Evolutionary conservation across 805 yeast genomes (phyloP), one percentile per base, ranked within the genome.

Genomic region (Sporopachydermia quercuum): DNA sequence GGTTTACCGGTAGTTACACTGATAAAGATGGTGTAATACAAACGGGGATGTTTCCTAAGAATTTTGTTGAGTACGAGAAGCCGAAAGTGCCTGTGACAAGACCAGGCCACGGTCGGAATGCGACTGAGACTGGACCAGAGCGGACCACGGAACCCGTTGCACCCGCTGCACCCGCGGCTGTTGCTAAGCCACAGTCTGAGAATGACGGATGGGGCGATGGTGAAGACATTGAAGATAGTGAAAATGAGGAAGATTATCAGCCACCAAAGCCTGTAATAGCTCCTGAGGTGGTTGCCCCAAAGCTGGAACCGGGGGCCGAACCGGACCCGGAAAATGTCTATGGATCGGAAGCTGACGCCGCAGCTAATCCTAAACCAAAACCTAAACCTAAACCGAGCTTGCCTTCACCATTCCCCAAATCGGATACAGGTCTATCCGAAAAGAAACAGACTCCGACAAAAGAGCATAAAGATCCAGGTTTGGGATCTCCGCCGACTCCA

Each of bases 41-140:
- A 36, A 58, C 70, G 15, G 98, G 98, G 4, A 77, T 87, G 62
- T 91, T 91, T 50, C 98, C 98, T 3, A 74, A 71, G 54, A 76
- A 74, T 52, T 89, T 84, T 61, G 97, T 89, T 3, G 73, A 72
- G 38, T 41, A 18, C 39, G 41, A 45, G 14, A 42, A 46, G 11
- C 40, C 37, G 1, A 42, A 15, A 11, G 16, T 18, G 6, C 34
- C 40, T 4, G 37, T 40, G 15, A 34, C 39, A n/a, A 19, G 36
- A 6, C 41, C 8, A 1, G n/a, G n/a, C n/a, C n/a, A n/a, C n/a
- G n/a, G n/a, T 38, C 45, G 14, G 30, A 30, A 5, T 11, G 39
- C 6, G 8, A 45, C 2, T 44, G 49, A 2, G 38, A 13, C 6
- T 40, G 33, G 44, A 42, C 16, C 40, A 39, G 11, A 36, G 36